Evolutionary conservation across 169 alveolate species (phyloP).

Genomic region (Condylostoma magnum): DNA sequence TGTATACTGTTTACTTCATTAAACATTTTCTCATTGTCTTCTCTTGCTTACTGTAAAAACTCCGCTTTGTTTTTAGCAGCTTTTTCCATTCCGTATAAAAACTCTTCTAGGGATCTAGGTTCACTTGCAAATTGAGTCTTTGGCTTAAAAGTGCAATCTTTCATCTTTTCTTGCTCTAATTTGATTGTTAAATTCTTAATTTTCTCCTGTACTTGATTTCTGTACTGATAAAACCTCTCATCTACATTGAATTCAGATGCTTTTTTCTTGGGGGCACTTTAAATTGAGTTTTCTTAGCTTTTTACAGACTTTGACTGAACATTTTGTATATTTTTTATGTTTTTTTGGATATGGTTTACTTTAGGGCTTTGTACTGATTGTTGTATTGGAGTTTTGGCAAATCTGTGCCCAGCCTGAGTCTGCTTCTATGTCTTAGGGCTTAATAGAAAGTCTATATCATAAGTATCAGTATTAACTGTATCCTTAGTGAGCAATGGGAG

Average conservation of each 20-base stretch:
- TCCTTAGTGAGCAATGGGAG: neutral
- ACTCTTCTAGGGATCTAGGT: too few species aligned
- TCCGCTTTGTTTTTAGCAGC: too few species aligned
- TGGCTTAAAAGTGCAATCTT: slow-evolving; percentile 23
- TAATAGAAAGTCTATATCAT: neutral
- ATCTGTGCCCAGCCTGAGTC: neutral
- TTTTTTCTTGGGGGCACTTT: neutral
- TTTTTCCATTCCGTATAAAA: too few species aligned
- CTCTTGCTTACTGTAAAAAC: too few species aligned
- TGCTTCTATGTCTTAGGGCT: neutral
- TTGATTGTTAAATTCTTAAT: neutral
- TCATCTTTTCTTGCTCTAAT: neutral
- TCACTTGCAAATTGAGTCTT: neutral
- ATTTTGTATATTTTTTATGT: neutral
- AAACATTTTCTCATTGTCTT: too few species aligned
- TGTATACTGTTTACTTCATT: too few species aligned
- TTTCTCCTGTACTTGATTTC: neutral
- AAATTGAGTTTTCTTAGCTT: neutral
- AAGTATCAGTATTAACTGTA: neutral
- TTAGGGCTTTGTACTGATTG: neutral
- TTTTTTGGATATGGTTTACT: neutral
- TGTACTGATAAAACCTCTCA: neutral
- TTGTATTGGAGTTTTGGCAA: neutral
- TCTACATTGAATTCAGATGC: slow-evolving; percentile 1
- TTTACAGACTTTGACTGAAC: neutral